Evolutionary conservation across 2,329 filamentous ascomycete genomes (phyloP).

Genomic region (Stenocarpella maydis): DNA sequence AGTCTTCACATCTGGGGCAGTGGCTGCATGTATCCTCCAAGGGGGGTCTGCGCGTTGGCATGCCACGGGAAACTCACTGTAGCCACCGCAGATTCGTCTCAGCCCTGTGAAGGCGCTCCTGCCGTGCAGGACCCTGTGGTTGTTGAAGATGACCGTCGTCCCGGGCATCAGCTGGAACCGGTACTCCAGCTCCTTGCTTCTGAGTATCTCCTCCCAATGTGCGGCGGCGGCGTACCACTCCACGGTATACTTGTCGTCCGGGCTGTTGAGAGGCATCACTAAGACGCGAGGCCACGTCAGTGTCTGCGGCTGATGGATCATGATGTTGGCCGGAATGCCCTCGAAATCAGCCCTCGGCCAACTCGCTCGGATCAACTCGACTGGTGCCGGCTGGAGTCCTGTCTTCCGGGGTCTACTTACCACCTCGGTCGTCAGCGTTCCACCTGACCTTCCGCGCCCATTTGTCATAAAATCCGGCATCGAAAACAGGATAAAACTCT

Average conservation of each 20-base stretch:
- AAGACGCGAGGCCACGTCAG: background rate
- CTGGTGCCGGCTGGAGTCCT: background rate
- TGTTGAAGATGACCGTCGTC: conserved; percentile 85
- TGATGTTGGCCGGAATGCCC: too few relatives aligned
- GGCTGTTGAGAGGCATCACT: conserved; percentile 62
- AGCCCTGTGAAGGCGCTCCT: conserved; percentile 83
- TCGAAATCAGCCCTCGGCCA: background rate
- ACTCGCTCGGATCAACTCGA: background rate
- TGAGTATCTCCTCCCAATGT: conserved; percentile 76
- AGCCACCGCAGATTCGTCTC: conserved; percentile 88
- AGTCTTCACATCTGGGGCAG: conserved; percentile 15
- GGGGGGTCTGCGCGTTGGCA: background rate
- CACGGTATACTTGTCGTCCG: conserved; percentile 38
- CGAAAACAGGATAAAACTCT: conserved; percentile 74
- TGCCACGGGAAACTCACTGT: conserved; percentile 67
- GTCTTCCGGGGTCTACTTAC: conserved; percentile 19
- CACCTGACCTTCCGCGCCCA: conserved; percentile 67
- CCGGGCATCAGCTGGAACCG: conserved; percentile 86
- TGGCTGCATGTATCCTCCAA: background rate
- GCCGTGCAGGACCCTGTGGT: conserved; percentile 93
- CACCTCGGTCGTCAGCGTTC: conserved; percentile 90
- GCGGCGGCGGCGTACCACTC: conserved; percentile 83
- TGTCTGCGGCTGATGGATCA: background rate
- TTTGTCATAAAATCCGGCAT: conserved; percentile 53
- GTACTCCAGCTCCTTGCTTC: conserved; percentile 71